Evolutionary conservation across 371 early-diverging fungal species (phyloP), one percentile per base, ranked within the genome.

Genomic region (Mortierella sp.): DNA sequence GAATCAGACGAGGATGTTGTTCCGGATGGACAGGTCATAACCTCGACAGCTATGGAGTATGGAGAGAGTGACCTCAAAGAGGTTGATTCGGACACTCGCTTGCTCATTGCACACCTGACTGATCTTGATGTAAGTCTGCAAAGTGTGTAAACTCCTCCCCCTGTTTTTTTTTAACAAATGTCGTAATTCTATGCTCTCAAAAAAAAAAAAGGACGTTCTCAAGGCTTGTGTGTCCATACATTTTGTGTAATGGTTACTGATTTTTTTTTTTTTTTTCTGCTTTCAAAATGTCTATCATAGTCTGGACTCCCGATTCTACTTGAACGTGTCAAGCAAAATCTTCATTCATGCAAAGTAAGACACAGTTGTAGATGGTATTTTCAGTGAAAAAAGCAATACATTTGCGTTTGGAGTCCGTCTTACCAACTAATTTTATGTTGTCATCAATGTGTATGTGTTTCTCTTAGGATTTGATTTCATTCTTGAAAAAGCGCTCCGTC

Each of bases 311-410:
- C 70, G 3, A 66, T 84, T 29, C 61, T 84, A 8, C 63, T 84
- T 42, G 84, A 84, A 22, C 67, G 84, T 23, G 72, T 84, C 60
- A 84, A 84, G 64, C 84, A 84, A 54, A 84, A 84, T 35, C 37
- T 76, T 19, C 74, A 74, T 32, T 84, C 84, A 12, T 72, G 78
- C 84, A 84, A 84, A 45, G 78, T 83, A 68, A 43, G 49, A n/a
- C 22, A 29, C 17, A 55, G 23, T 17, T 51, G 22, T 51, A 6
- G 22, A 23, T 51, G n/a, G 13, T 10, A 55, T 59, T 59, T 59
- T 37, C 13, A 37, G 40, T 9, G 40, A 37, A 13, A 7, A 37
- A 37, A 37, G 2, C 6, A 37, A 37, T 37, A 37, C 13, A 13
- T 37, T n/a, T n/a, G n/a, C n/a, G n/a, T n/a, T n/a, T n/a, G n/a